A percentile compares a stretch with the other conserved stretches of the same genome.
These are phyloP conservation scores for Delitschia confertaspora DNA, from an alignment of 495 filamentous ascomycete genomes.

Conservation along the genomic window DNA sequence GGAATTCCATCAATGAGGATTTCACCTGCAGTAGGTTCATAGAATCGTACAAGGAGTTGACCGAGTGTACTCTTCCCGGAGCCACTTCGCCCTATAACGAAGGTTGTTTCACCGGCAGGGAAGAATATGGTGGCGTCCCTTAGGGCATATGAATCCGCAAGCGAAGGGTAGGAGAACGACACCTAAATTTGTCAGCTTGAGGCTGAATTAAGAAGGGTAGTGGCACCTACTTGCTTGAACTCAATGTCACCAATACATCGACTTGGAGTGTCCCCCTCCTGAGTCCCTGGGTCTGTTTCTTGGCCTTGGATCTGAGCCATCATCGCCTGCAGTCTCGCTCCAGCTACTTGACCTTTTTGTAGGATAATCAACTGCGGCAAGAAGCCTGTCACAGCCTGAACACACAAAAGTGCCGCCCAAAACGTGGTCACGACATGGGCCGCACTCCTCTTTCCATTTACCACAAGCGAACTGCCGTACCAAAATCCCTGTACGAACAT, in stretches of 20 bases:
- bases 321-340: slow-evolving; percentile 46
- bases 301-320: slow-evolving; percentile 34
- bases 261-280: slow-evolving; percentile 1
- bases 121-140: slow-evolving; percentile 56
- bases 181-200: slow-evolving; percentile 43
- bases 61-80: slow-evolving; percentile 89
- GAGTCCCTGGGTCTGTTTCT: slow-evolving; percentile 28
- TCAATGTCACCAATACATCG: slow-evolving; percentile 52
- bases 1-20: slow-evolving; percentile 61
- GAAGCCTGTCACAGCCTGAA: slow-evolving; percentile 62
- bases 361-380: slow-evolving; percentile 67
- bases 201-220: not conserved
- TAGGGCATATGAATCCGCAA: slow-evolving; percentile 54
- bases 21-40: slow-evolving; percentile 54
- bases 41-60: slow-evolving; percentile 70
- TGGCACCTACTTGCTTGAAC: slow-evolving; percentile 50
- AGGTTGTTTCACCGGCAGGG: slow-evolving; percentile 62
- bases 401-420: slow-evolving; percentile 67
- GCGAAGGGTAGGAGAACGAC: slow-evolving; percentile 76
- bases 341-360: slow-evolving; percentile 72
- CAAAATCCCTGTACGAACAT: slow-evolving; percentile 92
- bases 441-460: slow-evolving; percentile 44
- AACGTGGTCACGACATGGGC: slow-evolving; percentile 78
- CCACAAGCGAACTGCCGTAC: slow-evolving; percentile 66
- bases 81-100: slow-evolving; percentile 78